Evolutionary conservation across 148 eudicot species (phyloP).

Genomic region (Oxyria digyna): DNA sequence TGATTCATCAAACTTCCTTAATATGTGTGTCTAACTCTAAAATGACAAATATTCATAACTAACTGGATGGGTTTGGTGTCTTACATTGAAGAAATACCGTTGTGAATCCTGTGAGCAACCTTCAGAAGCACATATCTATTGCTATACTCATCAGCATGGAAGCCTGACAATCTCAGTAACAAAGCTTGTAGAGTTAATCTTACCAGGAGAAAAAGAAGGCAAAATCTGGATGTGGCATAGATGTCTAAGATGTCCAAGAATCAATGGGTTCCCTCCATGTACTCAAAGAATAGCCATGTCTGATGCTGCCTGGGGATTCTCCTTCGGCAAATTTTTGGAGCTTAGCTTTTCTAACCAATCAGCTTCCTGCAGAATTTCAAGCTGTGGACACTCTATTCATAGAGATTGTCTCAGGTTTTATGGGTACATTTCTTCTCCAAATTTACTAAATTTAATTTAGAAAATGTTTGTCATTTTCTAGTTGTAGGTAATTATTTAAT

Average conservation of each 20-base stretch:
- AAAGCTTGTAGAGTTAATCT: conserved; percentile 57
- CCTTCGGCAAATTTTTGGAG: conserved; percentile 95
- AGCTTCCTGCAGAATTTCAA: conserved; percentile 89
- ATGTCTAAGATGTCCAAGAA: conserved; percentile 79
- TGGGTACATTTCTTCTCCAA: conserved; percentile 43
- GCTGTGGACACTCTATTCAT: conserved; percentile 97
- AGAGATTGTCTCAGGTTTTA: conserved; percentile 93
- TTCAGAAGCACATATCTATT: conserved; percentile 89
- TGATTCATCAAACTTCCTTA: not conserved
- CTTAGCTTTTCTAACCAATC: conserved; percentile 97
- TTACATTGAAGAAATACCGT: conserved; percentile 44
- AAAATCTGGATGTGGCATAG: conserved; percentile 99
- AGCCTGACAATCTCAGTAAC: conserved; percentile 92
- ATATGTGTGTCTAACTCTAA: not conserved
- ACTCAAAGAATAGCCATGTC: conserved; percentile 91
- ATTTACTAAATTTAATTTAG: not conserved
- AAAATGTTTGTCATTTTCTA: not conserved
- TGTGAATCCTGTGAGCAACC: conserved; percentile 83
- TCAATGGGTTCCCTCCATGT: conserved; percentile 79
- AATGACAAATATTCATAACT: too few species aligned
- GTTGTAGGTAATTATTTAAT: too few species aligned
- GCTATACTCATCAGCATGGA: conserved; percentile 92
- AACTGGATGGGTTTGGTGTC: conserved; percentile 3
- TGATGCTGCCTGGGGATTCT: conserved; percentile 99
- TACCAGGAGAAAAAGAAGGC: conserved; percentile 78